phyloP scores from a whole-genome alignment of 768 basidiomycete species.

The Pulveroboletus ravenelii region DNA sequence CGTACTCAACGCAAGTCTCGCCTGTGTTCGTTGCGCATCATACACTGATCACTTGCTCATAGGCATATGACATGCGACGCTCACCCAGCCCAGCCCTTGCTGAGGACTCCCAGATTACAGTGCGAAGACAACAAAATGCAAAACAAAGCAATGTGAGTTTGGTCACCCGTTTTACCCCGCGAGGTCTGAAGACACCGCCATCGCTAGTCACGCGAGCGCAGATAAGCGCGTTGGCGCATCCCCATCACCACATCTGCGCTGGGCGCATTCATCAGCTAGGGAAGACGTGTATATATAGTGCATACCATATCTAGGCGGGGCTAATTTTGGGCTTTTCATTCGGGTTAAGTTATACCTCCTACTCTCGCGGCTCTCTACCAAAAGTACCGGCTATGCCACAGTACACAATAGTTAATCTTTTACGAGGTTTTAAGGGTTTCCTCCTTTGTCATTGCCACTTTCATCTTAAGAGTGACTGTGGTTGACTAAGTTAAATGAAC shows the following conservation, averaged over 20 bases:
- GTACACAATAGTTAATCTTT: constrained; percentile 13
- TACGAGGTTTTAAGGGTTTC: constrained; percentile 6
- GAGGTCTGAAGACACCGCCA: constrained; percentile 11
- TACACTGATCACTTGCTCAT: not conserved
- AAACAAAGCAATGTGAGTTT: constrained; percentile 21
- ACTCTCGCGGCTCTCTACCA: constrained; percentile 6
- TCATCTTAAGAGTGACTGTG: constrained; percentile 4
- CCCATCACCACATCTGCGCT: constrained; percentile 16
- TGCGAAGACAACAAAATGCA: constrained; percentile 27
- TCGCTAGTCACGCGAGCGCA: constrained; percentile 28
- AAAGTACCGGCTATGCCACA: constrained; percentile 22
- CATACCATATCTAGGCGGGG: constrained; percentile 21
- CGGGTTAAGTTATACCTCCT: constrained; percentile 27
- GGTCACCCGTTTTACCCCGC: not conserved
- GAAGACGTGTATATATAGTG: constrained; percentile 10
- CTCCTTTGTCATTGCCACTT: constrained; percentile 10
- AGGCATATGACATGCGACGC: constrained; percentile 30
- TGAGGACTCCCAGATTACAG: constrained; percentile 31
- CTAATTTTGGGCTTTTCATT: constrained; percentile 21
- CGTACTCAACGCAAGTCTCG: constrained; percentile 21
- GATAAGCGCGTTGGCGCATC: constrained; percentile 18
- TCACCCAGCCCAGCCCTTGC: constrained; percentile 30
- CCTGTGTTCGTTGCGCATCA: constrained; percentile 1
- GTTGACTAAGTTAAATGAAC: constrained; percentile 10
- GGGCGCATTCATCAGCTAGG: constrained; percentile 20